A percentile compares a stretch with the other conserved stretches of the same genome.
phyloP scores from a whole-genome alignment of 164 flowering plant genomes.

The Tinospora cordifolia region DNA sequence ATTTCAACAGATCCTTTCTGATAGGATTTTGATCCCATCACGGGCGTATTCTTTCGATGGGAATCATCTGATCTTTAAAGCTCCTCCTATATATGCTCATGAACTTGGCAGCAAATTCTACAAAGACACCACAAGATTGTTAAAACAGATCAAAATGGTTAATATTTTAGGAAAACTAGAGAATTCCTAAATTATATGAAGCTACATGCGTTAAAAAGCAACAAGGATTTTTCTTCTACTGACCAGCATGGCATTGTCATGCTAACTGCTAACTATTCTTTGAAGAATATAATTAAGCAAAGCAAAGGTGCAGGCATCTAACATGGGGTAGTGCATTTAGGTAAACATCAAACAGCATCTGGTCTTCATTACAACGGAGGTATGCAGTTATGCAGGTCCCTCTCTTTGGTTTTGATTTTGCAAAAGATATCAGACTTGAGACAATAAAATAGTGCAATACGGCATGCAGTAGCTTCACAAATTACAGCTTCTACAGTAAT shows the following conservation, averaged over 20 bases:
- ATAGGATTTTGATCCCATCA: not conserved
- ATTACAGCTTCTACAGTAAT: no score
- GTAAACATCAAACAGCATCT: no score
- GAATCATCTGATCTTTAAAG: constrained; percentile 17
- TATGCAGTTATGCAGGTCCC: no score
- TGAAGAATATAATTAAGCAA: not conserved
- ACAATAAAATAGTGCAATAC: no score
- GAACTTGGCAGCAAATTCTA: constrained; percentile 75
- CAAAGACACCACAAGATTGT: constrained; percentile 15
- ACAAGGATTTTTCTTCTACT: not conserved
- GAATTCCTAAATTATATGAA: not conserved
- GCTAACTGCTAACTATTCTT: not conserved
- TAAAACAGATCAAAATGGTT: not conserved
- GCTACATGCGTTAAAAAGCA: not conserved
- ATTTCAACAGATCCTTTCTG: not conserved
- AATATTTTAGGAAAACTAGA: not conserved
- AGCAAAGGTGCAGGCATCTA: no score
- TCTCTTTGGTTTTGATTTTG: no score
- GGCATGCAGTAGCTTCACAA: no score
- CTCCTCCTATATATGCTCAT: constrained; percentile 60
- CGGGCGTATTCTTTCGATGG: not conserved
- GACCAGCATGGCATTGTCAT: no score
- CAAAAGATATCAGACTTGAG: not conserved
- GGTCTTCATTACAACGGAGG: no score
- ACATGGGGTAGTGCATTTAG: no score